Evolutionary conservation across 2,329 filamentous ascomycete genomes (phyloP).

Genomic region (Monosporascus sp.): DNA sequence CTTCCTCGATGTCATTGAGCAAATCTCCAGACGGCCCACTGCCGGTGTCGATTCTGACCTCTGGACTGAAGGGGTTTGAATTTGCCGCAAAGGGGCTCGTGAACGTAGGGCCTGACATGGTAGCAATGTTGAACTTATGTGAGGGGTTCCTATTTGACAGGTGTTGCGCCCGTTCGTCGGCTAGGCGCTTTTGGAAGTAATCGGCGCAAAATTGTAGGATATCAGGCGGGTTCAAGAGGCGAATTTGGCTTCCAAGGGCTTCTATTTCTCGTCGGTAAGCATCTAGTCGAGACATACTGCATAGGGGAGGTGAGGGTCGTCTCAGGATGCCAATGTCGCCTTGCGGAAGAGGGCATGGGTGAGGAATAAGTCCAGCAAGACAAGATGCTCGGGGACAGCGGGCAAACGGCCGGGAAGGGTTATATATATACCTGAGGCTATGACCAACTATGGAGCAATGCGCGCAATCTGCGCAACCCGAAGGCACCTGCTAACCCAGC

Average conservation of each 20-base stretch:
- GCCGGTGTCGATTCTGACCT: conserved; percentile 38
- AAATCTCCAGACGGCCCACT: conserved; percentile 38
- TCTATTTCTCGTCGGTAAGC: conserved; percentile 60
- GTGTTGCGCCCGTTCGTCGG: conserved; percentile 58
- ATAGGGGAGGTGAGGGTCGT: not conserved
- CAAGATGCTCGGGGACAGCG: no score
- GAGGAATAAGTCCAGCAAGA: no score
- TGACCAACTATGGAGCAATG: not conserved
- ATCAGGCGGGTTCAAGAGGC: conserved; percentile 55
- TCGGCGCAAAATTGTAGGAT: conserved; percentile 67
- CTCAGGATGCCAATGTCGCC: not conserved
- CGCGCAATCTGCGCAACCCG: not conserved
- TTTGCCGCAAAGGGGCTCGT: conserved; percentile 65
- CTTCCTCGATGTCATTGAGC: conserved; percentile 68
- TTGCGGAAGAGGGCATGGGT: not conserved
- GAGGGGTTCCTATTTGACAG: conserved; percentile 22
- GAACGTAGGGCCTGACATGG: conserved; percentile 72
- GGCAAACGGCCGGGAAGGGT: not conserved
- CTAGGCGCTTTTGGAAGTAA: conserved; percentile 61
- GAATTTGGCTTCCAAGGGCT: conserved; percentile 57
- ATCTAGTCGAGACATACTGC: conserved; percentile 42
- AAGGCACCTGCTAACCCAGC: not conserved
- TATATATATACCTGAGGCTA: not conserved
- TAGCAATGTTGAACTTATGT: conserved; percentile 33
- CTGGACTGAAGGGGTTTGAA: conserved; percentile 68